Percentiles rank a stretch among this genome's conserved stretches.
phyloP scores from a whole-genome alignment of 169 alveolate species.

The Cryptosporidium viatorum region DNA sequence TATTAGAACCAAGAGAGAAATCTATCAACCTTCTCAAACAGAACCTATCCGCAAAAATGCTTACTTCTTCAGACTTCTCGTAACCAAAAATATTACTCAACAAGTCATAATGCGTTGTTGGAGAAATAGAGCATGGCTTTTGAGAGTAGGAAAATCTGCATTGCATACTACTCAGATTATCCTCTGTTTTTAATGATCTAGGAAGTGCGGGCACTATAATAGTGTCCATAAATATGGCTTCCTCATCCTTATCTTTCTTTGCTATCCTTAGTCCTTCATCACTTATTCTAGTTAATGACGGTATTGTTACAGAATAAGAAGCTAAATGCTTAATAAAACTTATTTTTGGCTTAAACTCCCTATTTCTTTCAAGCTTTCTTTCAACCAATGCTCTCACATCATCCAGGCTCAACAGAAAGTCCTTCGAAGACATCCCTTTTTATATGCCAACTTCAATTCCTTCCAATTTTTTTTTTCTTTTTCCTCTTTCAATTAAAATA shows the following conservation, averaged over 20 bases:
- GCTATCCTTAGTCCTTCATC: not conserved
- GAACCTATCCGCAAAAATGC: constrained; percentile 46
- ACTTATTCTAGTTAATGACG: not conserved
- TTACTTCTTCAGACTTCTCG: not conserved
- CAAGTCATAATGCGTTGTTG: constrained; percentile 42
- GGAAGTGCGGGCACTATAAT: constrained; percentile 50
- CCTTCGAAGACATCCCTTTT: not conserved
- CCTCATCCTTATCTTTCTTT: not conserved
- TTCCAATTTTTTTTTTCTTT: not conserved
- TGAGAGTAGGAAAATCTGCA: constrained; percentile 50
- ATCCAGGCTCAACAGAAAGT: constrained; percentile 6
- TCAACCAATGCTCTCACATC: constrained; percentile 13
- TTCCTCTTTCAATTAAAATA: not conserved
- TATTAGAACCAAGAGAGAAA: not conserved
- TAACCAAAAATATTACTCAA: not conserved
- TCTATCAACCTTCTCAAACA: constrained; percentile 42
- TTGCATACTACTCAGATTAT: constrained; percentile 17
- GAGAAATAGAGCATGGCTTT: constrained; percentile 34
- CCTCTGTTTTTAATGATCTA: constrained; percentile 32
- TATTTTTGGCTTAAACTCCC: constrained; percentile 16
- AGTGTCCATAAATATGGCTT: constrained; percentile 9
- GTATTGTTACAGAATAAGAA: constrained; percentile 32
- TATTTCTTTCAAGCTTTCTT: not conserved
- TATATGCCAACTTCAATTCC: not conserved
- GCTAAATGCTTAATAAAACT: constrained; percentile 12